Conservation (phyloP, 331 rosid genomes). For the Spiraea crenata region DNA sequence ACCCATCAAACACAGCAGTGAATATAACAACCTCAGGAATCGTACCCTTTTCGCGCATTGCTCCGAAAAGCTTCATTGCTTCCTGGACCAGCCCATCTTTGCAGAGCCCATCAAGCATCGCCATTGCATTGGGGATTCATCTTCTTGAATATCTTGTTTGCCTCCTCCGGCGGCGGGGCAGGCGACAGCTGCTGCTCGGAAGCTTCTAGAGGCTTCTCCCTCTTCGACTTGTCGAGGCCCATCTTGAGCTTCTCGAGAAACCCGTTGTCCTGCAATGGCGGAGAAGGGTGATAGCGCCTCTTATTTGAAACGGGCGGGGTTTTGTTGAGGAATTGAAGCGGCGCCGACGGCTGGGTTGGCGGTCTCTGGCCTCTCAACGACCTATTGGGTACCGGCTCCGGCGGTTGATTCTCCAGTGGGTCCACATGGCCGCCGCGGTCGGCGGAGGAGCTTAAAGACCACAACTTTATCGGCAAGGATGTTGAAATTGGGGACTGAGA, state of each 20-base stretch:
- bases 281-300: slow-evolving; percentile 17
- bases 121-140: slow-evolving; percentile 95
- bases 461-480: slow-evolving; percentile 19
- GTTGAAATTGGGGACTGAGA: slow-evolving; percentile 14
- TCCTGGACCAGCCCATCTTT: slow-evolving; percentile 93
- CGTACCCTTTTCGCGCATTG: slow-evolving; percentile 86
- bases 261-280: too few species aligned
- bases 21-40: slow-evolving; percentile 86
- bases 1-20: slow-evolving; percentile 92
- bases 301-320: slow-evolving; percentile 15
- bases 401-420: slow-evolving; percentile 21
- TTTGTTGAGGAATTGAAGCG: slow-evolving; percentile 29
- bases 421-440: slow-evolving; percentile 21
- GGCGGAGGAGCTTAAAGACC: slow-evolving; percentile 44
- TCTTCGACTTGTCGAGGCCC: too few species aligned
- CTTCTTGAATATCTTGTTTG: slow-evolving; percentile 78
- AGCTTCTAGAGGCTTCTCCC: slow-evolving; percentile 21
- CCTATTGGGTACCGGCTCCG: slow-evolving; percentile 45
- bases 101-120: slow-evolving; percentile 95
- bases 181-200: slow-evolving; percentile 25
- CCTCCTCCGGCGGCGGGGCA: slow-evolving; percentile 65
- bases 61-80: slow-evolving; percentile 82
- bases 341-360: slow-evolving; percentile 20
- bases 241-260: too few species aligned
- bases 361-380: slow-evolving; percentile 36